Evolutionary conservation across 2,329 filamentous ascomycete species (phyloP), one percentile per base, ranked within the genome.

Genomic region (Cytospora piceae): DNA sequence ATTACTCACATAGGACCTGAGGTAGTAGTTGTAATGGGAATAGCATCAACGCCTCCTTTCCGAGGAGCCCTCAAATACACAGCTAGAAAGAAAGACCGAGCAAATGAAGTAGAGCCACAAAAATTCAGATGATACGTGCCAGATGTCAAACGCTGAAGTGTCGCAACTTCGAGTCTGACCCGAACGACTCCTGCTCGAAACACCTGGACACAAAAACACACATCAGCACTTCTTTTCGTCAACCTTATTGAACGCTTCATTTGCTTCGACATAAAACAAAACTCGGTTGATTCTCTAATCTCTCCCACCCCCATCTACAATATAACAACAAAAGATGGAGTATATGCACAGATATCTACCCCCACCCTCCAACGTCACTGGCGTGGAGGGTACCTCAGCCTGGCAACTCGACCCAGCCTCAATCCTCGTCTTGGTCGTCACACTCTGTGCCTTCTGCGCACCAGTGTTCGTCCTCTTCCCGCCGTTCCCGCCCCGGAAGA

Each of bases 381-480:
- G 17, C 22, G 54, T 63, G 57, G 64, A 63, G 29, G 64, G 22
- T 42, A 61, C 34, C 29, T 46, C 39, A 34, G 67, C 67, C n/a
- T 63, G 70, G 51, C 63, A 63, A 46, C 61, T 75, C 52, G 72
- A 74, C 64, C 61, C 71, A n/a, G 68, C 69, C 46, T 72, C 72
- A 59, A 71, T 79, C 61, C 71, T 80, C 58, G 74, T 84, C 54
- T 73, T 84, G 56, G 60, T 77, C 61, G 67, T 77, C 62, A 85
- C 83, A 11, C 69, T 84, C 58, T 61, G 79, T 63, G 82, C 82
- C 69, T 87, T 87, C 72, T 69, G 84, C 68, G 70, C 85, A 57
- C 85, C 85, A 37, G 74, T 87, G 64, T 77, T 86, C 64, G 76
- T 85, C 67, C 77, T 85, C 65, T 83, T 87, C 68, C 85, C 85